These are phyloP conservation scores for Sergeia podlipaevii DNA, from an alignment of 208 protist genomes.

Conservation along the genomic window DNA sequence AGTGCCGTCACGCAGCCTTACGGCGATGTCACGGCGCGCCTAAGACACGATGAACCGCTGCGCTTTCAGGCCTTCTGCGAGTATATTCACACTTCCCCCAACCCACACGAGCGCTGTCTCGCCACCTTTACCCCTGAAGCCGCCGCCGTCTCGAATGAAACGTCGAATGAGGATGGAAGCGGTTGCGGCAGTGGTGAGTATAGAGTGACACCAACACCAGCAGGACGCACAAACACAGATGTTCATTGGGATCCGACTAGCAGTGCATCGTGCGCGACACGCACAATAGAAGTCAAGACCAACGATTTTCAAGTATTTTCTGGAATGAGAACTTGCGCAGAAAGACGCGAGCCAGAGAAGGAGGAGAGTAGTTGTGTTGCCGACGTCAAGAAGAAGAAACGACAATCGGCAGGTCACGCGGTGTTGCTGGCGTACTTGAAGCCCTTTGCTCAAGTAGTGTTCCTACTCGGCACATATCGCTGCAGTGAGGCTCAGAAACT, in stretches of 20 bases:
- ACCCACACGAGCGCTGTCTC: background rate
- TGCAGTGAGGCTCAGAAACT: conserved; percentile 19
- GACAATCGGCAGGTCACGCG: conserved; percentile 6
- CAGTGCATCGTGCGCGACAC: too few species aligned
- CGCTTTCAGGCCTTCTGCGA: conserved; percentile 52
- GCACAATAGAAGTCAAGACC: too few species aligned
- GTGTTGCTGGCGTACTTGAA: conserved; percentile 17
- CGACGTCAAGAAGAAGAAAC: too few species aligned
- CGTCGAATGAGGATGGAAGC: too few species aligned
- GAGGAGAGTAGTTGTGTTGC: too few species aligned
- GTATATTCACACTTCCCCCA: conserved; percentile 17
- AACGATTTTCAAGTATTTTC: too few species aligned
- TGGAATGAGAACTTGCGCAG: too few species aligned
- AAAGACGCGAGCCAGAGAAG: too few species aligned
- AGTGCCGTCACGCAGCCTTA: background rate
- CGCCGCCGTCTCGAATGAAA: background rate
- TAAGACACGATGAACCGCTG: conserved; percentile 25
- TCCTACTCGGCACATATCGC: conserved; percentile 28
- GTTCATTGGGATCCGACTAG: too few species aligned
- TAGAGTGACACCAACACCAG: too few species aligned
- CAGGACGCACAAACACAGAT: too few species aligned
- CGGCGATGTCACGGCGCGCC: conserved; percentile 1
- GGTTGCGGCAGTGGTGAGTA: too few species aligned
- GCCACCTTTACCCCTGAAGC: background rate
- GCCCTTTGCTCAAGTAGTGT: conserved; percentile 22